phyloP scores from a whole-genome alignment of 352 stramenopile genomes.

The Thalassiosira mediterranea region DNA sequence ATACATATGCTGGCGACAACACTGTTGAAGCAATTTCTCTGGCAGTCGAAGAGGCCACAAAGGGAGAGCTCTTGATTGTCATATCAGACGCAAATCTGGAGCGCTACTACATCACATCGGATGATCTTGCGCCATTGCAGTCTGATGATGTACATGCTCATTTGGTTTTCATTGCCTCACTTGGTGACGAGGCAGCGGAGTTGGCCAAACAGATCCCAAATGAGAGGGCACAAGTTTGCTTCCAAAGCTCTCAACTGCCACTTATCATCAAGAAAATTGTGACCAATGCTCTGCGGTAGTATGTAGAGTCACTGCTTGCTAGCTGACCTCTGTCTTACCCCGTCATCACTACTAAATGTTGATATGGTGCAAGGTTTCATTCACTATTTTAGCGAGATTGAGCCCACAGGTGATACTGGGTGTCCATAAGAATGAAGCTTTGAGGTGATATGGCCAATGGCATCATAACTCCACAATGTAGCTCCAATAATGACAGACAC shows the following conservation, averaged over 20 bases:
- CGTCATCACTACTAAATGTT: no score
- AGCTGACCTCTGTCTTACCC: no score
- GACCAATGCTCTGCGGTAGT: conserved; percentile 45
- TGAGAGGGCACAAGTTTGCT: conserved; percentile 63
- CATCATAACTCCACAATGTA: no score
- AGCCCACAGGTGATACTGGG: no score
- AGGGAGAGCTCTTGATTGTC: conserved; percentile 89
- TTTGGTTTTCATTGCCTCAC: conserved; percentile 75
- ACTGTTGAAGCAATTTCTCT: conserved; percentile 91
- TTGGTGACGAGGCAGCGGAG: conserved; percentile 64
- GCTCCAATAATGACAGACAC: no score
- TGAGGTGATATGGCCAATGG: no score
- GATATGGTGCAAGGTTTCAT: no score
- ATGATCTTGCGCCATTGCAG: conserved; percentile 50
- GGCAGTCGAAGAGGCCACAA: conserved; percentile 84
- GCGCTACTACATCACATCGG: conserved; percentile 87
- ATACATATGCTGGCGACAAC: conserved; percentile 91
- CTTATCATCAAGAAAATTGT: conserved; percentile 69
- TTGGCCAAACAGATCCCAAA: conserved; percentile 57
- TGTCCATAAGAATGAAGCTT: no score
- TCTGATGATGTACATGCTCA: conserved; percentile 51
- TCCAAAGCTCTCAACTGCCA: conserved; percentile 67
- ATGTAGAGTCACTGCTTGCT: no score
- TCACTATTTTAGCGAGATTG: no score
- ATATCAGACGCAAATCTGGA: conserved; percentile 95